Base-by-base conservation (phyloP, 441 rosid species). In the Croton setiger region DNA sequence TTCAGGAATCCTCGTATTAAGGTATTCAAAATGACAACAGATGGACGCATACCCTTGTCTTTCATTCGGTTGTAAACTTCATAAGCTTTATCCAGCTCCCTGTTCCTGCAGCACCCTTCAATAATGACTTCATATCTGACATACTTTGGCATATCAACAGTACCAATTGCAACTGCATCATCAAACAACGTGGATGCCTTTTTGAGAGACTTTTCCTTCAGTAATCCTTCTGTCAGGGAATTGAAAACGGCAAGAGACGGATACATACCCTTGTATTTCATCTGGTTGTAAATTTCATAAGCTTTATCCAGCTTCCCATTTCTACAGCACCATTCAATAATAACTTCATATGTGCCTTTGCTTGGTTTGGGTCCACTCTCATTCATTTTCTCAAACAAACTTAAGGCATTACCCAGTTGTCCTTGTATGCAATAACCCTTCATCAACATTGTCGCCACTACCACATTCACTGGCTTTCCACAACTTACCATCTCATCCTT, bases 401-500 rank as follows among this genome's bases (percentile, higher is more conserved):
- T 65, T 73, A 90, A 79, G 71, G 96, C 95, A 72, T 78, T 73
- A 60, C 18, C 72, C 54, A 84, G 49, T 45, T 88, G 78, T 23
- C 86, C 83, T 21, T 79, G 73, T 70, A 72, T 77, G 78, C 88
- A 88, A 64, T 82, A 86, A 5, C 88, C 90, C 58, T 64, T 83
- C 64, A 92, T 75, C 81, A 92, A 80, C 80, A 85, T 83, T 17
- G 92, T 92, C 1, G 83, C 86, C 48, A 78, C 86, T 27, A 83
- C 82, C 66, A 84, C 71, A 74, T 87, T 84, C 79, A 90, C 49
- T 33, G 65, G 80, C 74, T 62, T 80, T 73, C 88, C 91, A 67
- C 78, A 76, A n/a, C 77, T 83, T 69, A 83, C 65, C 95, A 92
- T 88, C 82, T 88, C 95, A 70, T 84, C 91, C 80, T 78, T 87